Evolutionary conservation across 2,329 filamentous ascomycete species (phyloP), one percentile per base, ranked within the genome.

Genomic region (Phoma sp.): DNA sequence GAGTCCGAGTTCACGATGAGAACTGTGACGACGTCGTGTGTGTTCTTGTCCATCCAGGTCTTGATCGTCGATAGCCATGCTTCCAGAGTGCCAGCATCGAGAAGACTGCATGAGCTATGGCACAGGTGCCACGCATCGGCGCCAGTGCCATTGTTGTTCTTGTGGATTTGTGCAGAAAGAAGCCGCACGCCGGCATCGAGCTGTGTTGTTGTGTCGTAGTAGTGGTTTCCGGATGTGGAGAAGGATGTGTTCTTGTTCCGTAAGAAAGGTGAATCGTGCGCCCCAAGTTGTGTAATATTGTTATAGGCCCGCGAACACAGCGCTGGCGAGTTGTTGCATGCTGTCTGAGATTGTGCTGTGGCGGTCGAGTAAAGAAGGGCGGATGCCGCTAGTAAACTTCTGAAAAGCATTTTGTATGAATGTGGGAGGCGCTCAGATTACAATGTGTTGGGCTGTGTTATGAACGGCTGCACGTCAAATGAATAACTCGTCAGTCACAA

Each of bases 271-370:
- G 84, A 86, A 75, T 92, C 83, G 76, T 93, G 90, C 14, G 88
- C 89, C 22, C 89, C 89, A 67, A 93, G 84, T 72, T 93, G 83
- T 3, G 90, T 93, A 64, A 95, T 83, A 62, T 89, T 85, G 76
- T 86, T 87, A 78, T 95, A 95, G 14, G 83, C 77, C 59, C 84
- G 85, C 57, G 77, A 79, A 79, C 91, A 95, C 36, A 95, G 83
- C 38, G 81, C 77, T 0, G 89, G 89, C 0, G 89, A 91, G 79
- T 93, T 93, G 78, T 95, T 95, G 83, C 91, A 95, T 29, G 86
- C 85, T 60, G 68, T 72, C 47, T 75, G 68, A 50, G 72, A 71
- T 4, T 75, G 68, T 52, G 72, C 72, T 4, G 66, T 65, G 44
- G 57, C 57, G 49, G 63, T 57, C 10, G 62, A 52, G 55, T 57